These are phyloP conservation scores for Ceratocystis destructans DNA, from an alignment of 2,329 filamentous ascomycete genomes.

Conservation along the genomic window DNA sequence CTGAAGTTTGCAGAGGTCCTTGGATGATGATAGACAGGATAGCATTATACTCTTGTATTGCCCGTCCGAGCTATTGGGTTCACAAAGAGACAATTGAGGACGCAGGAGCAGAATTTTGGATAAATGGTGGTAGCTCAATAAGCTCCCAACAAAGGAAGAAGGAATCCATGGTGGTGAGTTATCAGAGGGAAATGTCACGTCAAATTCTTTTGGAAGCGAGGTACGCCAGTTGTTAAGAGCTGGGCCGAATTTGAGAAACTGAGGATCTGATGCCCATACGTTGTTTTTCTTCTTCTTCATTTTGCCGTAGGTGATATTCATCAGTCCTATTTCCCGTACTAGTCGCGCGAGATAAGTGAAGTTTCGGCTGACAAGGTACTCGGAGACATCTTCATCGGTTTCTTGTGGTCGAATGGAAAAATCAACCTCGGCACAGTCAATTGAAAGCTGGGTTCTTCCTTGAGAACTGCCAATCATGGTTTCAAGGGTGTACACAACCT, in stretches of 20 bases:
- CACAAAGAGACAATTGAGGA: conserved; percentile 68
- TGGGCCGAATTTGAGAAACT: conserved; percentile 66
- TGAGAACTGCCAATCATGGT: conserved; percentile 89
- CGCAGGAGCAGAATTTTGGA: conserved; percentile 76
- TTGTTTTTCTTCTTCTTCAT: conserved; percentile 56
- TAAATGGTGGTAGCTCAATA: conserved; percentile 80
- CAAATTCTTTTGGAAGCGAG: conserved; percentile 64
- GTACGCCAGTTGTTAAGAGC: conserved; percentile 62
- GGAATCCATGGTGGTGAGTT: conserved; percentile 71
- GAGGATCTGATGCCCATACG: conserved; percentile 66
- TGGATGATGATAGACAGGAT: conserved; percentile 72
- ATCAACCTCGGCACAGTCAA: conserved; percentile 63
- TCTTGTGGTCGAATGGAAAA: conserved; percentile 51
- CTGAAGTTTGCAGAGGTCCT: conserved; percentile 71
- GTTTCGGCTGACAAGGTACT: conserved; percentile 66
- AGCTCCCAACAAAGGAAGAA: conserved; percentile 75
- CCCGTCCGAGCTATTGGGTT: conserved; percentile 54
- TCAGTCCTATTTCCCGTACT: conserved; percentile 62
- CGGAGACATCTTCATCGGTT: conserved; percentile 56
- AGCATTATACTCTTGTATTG: conserved; percentile 82
- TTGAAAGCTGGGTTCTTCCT: conserved; percentile 66
- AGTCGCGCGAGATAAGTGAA: conserved; percentile 70
- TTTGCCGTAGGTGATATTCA: conserved; percentile 60
- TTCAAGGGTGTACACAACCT: conserved; percentile 72
- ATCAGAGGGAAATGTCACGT: conserved; percentile 62